These are phyloP conservation scores for Metrosideros polymorpha DNA, from an alignment of 441 rosid species.

Conservation along the genomic window DNA sequence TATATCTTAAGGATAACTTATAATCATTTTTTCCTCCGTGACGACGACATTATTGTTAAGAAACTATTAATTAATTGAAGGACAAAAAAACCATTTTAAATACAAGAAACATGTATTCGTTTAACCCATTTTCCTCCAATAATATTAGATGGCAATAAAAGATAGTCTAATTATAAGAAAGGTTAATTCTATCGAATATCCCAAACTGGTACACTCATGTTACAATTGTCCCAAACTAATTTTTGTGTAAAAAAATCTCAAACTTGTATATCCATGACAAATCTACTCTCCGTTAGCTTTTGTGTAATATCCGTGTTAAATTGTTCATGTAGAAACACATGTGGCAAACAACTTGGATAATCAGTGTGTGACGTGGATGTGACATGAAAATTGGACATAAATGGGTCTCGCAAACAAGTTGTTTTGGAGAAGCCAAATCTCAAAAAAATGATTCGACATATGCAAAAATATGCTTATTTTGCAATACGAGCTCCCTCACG, in stretches of 20 bases:
- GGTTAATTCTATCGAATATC: no score
- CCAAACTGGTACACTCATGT: background rate
- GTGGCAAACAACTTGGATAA: no score
- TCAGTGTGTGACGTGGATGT: no score
- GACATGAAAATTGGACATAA: no score
- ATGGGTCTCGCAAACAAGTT: no score
- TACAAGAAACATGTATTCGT: background rate
- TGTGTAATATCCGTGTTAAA: no score
- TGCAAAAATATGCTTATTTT: no score
- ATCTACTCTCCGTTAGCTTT: background rate
- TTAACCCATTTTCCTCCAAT: background rate
- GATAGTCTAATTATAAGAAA: background rate
- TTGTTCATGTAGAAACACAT: no score
- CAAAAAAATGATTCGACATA: no score
- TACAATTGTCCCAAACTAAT: background rate
- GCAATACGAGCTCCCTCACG: no score
- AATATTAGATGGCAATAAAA: background rate
- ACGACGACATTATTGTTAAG: background rate
- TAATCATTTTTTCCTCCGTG: background rate
- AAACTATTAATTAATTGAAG: background rate
- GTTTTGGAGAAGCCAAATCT: no score
- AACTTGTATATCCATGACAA: background rate
- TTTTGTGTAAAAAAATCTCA: no score
- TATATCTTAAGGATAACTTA: background rate
- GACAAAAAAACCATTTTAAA: background rate